Evolutionary conservation across 345 rosid genomes (phyloP).

Genomic region (Populus davidiana): DNA sequence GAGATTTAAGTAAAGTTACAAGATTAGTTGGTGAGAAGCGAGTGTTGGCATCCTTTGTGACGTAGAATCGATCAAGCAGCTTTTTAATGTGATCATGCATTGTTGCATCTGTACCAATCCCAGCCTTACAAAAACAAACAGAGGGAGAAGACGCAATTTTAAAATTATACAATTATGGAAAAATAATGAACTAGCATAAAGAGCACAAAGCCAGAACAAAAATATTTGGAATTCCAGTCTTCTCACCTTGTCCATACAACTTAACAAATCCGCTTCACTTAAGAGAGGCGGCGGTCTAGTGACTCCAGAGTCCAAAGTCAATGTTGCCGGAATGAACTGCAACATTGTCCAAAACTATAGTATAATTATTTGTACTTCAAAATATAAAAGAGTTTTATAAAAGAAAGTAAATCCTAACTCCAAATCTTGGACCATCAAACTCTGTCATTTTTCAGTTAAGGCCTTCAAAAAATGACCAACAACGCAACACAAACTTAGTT

Average conservation of each 20-base stretch:
- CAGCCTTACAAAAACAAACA: conserved; percentile 53
- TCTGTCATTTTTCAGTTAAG: neutral
- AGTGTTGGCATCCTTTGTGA: conserved; percentile 78
- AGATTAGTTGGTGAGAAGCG: conserved; percentile 90
- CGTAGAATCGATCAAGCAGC: conserved; percentile 94
- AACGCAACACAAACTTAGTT: no score
- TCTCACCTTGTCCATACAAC: conserved; percentile 96
- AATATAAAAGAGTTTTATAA: conserved; percentile 6
- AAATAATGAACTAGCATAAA: neutral
- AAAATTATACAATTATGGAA: neutral
- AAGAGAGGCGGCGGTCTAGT: conserved; percentile 89
- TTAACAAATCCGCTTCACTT: conserved; percentile 89
- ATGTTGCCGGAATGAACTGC: conserved; percentile 75
- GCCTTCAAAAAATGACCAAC: no score
- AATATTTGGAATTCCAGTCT: conserved; percentile 4
- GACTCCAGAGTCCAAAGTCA: conserved; percentile 90
- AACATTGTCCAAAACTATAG: conserved; percentile 29
- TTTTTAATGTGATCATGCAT: conserved; percentile 99
- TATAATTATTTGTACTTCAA: conserved; percentile 16
- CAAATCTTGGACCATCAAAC: neutral
- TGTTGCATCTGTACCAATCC: conserved; percentile 98
- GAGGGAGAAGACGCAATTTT: neutral
- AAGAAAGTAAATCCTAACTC: neutral
- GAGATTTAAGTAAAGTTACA: conserved; percentile 36
- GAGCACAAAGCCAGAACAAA: neutral